phyloP scores from a whole-genome alignment of 192 early-diverging fungal species.

The Dispira simplex region DNA sequence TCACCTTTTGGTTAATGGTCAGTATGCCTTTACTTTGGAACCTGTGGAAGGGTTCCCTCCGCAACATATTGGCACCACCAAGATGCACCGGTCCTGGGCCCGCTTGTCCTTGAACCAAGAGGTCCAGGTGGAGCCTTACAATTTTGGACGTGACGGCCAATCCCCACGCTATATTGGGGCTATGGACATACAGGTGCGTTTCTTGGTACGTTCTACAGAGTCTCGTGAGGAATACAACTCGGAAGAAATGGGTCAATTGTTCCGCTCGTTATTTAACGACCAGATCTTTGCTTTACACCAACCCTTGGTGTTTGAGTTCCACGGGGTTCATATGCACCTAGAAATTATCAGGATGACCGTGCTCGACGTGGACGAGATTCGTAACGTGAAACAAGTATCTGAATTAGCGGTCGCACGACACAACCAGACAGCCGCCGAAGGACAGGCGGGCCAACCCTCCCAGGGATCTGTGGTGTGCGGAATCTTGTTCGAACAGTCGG shows the following conservation, averaged over 20 bases:
- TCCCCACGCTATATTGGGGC: conserved; percentile 27
- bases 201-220: conserved; percentile 31
- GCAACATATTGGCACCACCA: conserved; percentile 12
- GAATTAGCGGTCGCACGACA: neutral
- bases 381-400: conserved; percentile 11
- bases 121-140: conserved; percentile 32
- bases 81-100: conserved; percentile 20
- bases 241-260: conserved; percentile 49
- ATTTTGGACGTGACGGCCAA: conserved; percentile 22
- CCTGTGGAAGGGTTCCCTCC: neutral
- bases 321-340: conserved; percentile 46
- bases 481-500: conserved; percentile 56
- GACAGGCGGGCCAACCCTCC: too few species aligned
- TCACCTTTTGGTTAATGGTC: conserved; percentile 63
- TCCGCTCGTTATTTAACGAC: conserved; percentile 50
- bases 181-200: conserved; percentile 42
- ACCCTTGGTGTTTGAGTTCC: conserved; percentile 66
- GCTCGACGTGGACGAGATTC: conserved; percentile 19
- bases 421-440: neutral
- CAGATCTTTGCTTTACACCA: conserved; percentile 74
- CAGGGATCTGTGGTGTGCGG: conserved; percentile 20
- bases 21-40: conserved; percentile 66
- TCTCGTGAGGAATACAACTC: conserved; percentile 45
- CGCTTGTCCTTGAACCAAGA: conserved; percentile 35
- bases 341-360: conserved; percentile 27